Conservation (phyloP, 257 asterid genomes). For the Mitragyna speciosa region DNA sequence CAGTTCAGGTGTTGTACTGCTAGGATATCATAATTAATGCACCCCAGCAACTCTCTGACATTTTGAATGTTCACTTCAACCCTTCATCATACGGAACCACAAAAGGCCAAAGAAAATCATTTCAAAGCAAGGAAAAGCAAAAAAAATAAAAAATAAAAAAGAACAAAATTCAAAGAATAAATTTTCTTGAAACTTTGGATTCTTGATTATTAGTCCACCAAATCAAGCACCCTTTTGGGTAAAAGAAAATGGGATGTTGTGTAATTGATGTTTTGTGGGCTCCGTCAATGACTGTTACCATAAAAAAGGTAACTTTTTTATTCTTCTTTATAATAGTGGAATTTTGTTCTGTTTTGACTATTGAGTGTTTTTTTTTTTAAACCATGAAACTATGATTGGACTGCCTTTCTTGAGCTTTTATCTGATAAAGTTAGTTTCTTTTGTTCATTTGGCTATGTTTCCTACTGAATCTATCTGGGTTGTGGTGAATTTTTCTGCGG, state of each 20-base stretch:
- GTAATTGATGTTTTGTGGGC: slow-evolving; percentile 36
- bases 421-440: slow-evolving; percentile 46
- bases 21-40: slow-evolving; percentile 45
- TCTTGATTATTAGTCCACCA: slow-evolving; percentile 42
- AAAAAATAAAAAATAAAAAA: too few species aligned
- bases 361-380: slow-evolving; percentile 24
- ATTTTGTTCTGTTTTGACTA: slow-evolving; percentile 25
- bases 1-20: slow-evolving; percentile 25
- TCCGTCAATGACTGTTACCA: slow-evolving; percentile 44
- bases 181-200: slow-evolving; percentile 48
- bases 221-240: slow-evolving; percentile 41
- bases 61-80: slow-evolving; percentile 26
- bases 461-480: slow-evolving; percentile 44
- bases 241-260: slow-evolving; percentile 47
- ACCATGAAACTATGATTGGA: slow-evolving; percentile 35
- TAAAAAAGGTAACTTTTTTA: slow-evolving; percentile 49
- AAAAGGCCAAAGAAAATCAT: slow-evolving; percentile 25
- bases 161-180: background rate
- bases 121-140: background rate
- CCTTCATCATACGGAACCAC: slow-evolving; percentile 21
- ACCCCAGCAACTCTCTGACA: slow-evolving; percentile 38
- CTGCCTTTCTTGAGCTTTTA: slow-evolving; percentile 28
- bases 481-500: slow-evolving; percentile 30
- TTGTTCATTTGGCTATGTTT: slow-evolving; percentile 32
- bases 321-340: slow-evolving; percentile 8